Evolutionary conservation across 2,329 filamentous ascomycete genomes (phyloP), one percentile per base, ranked within the genome.

Genomic region (Ascochyta clinopodiicola): DNA sequence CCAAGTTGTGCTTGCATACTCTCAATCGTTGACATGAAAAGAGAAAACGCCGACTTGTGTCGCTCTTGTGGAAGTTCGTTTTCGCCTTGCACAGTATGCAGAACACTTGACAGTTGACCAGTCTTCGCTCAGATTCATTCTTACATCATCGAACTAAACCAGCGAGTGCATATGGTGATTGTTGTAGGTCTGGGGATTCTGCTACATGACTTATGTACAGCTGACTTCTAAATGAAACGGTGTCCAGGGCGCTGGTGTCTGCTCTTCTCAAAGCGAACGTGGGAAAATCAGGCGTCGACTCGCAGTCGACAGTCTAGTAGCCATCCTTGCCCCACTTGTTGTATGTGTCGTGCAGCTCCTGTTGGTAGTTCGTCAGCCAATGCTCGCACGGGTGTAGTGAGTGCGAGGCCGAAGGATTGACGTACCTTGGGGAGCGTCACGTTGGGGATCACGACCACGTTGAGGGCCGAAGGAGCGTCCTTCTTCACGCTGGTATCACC

Each of bases 301-400:
- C 22, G 22, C 38, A 32, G 12, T 46, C n/a, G 24, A 21, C 27
- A 44, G 45, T 43, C 59, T 69, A 76, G 81, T 90, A 98, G 68
- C 92, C 93, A 68, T 98, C 95, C 87, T 98, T 98, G 79, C 95
- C 95, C 87, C 91, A 98, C 85, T 99, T 99, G 90, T 99, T 99
- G 87, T 89, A 98, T 82, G 89, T 90, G 70, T 99, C 95, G 82
- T 99, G 95, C 63, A 97, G 86, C 72, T 89, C 85, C 91, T 96
- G 39, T 15, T 36, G 21, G 40, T 27, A 70, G 54, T 44, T 35
- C 13, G 35, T 56, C 10, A 64, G 42, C 36, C 50, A 47, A 24
- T 32, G 38, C 21, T 9, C 25, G 21, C 37, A 60, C 36, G 60
- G 46, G 29, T 44, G 15, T 22, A 21, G 31, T 24, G 13, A 34